Evolutionary conservation across 75 land plant species (phyloP).

Genomic region (Picea sitchensis): DNA sequence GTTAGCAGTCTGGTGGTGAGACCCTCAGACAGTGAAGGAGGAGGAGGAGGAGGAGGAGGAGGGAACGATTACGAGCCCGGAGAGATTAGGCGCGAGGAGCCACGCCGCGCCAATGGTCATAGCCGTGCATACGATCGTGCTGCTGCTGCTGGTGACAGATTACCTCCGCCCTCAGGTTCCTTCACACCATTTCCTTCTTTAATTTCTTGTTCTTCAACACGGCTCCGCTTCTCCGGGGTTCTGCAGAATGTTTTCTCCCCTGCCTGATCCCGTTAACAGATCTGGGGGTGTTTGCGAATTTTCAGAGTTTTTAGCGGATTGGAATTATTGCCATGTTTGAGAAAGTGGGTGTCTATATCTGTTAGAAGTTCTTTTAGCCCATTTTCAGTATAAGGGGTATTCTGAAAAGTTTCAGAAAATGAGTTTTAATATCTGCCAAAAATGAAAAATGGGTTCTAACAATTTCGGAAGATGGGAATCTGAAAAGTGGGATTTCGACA

Average conservation of each 20-base stretch:
- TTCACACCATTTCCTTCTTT: neutral
- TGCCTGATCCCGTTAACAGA: neutral
- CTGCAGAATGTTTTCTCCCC: neutral
- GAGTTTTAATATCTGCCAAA: neutral
- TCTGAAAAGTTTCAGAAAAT: neutral
- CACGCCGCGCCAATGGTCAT: neutral
- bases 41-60: neutral
- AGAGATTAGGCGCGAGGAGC: constrained; percentile 4
- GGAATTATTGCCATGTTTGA: neutral
- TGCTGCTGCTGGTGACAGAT: neutral
- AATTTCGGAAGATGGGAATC: neutral
- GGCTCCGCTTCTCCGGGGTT: neutral
- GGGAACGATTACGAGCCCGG: constrained; percentile 5
- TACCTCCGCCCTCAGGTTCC: neutral
- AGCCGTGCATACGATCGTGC: neutral
- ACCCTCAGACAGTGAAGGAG: constrained; percentile 1
- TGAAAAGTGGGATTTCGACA: neutral
- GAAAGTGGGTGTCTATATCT: neutral
- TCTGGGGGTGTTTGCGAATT: neutral
- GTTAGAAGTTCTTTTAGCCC: neutral
- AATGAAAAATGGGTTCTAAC: neutral
- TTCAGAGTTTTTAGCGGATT: neutral
- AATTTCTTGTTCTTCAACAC: neutral
- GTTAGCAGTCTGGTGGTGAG: constrained; percentile 10
- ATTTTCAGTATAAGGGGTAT: neutral